Percentiles rank a stretch among this genome's conserved stretches.
Evolutionary conservation across 1,284 basidiomycete genomes (phyloP).

Genomic region (Somion occarium): DNA sequence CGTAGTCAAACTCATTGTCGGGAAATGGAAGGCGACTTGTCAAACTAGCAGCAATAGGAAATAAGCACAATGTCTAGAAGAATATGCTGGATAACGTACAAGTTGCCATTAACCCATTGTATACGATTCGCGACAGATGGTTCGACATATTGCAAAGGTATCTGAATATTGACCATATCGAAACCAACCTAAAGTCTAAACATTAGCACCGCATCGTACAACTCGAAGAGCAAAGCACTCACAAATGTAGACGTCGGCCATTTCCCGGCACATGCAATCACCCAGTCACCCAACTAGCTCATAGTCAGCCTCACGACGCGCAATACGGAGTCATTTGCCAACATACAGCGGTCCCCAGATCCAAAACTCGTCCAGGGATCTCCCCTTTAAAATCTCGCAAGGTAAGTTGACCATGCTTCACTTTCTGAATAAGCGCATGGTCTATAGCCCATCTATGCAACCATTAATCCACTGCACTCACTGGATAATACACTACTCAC

Average conservation of each 20-base stretch:
- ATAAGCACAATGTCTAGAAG: not conserved
- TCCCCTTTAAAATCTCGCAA: slow-evolving; percentile 10
- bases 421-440: slow-evolving; percentile 8
- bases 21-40: slow-evolving; percentile 10
- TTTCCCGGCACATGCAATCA: slow-evolving; percentile 63
- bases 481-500: slow-evolving; percentile 42
- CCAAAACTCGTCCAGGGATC: slow-evolving; percentile 10
- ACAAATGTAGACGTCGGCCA: slow-evolving; percentile 64
- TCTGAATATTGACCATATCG: slow-evolving; percentile 14
- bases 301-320: not conserved
- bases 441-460: slow-evolving; percentile 10
- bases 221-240: slow-evolving; percentile 20
- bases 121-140: slow-evolving; percentile 13
- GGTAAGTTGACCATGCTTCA: slow-evolving; percentile 7
- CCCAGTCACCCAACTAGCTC: slow-evolving; percentile 58
- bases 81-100: slow-evolving; percentile 7
- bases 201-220: not conserved
- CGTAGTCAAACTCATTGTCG: slow-evolving; percentile 14
- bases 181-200: slow-evolving; percentile 11
- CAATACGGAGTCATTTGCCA: too few relatives aligned
- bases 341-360: slow-evolving; percentile 13
- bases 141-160: slow-evolving; percentile 7
- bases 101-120: slow-evolving; percentile 15
- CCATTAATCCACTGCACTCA: not conserved
- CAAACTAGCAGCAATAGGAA: slow-evolving; percentile 3